Conservation (phyloP, 371 early-diverging fungal species). For the Rhizopus microsporus region DNA sequence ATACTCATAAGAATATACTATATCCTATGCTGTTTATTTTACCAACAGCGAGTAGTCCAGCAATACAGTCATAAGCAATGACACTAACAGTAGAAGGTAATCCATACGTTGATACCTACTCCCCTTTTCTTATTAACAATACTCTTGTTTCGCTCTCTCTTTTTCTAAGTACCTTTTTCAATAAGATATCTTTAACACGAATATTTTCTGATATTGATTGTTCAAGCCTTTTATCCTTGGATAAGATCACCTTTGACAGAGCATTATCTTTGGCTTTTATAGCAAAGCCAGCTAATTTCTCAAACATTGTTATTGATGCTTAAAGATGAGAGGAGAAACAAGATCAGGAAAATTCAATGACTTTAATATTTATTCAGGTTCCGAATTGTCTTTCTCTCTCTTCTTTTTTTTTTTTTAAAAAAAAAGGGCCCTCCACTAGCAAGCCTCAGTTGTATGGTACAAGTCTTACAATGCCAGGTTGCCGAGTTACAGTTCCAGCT, state of each 20-base stretch:
- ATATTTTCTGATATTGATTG: slow-evolving; percentile 34
- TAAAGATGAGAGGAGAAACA: slow-evolving; percentile 2
- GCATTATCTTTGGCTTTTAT: slow-evolving; percentile 47
- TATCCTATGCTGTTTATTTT: slow-evolving; percentile 13
- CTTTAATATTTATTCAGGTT: no score
- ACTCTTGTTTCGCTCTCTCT: neutral
- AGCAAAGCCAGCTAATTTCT: slow-evolving; percentile 44
- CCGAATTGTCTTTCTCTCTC: no score
- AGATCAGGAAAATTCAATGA: neutral
- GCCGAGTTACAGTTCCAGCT: no score
- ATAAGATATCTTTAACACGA: slow-evolving; percentile 22
- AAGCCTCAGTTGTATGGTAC: neutral
- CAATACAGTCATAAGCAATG: slow-evolving; percentile 57
- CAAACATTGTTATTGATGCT: slow-evolving; percentile 34
- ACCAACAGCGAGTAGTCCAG: slow-evolving; percentile 59
- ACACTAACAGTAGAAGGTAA: slow-evolving; percentile 46
- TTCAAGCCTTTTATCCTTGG: slow-evolving; percentile 47
- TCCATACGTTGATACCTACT: slow-evolving; percentile 51
- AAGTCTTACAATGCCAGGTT: no score
- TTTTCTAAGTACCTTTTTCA: slow-evolving; percentile 27
- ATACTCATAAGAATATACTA: neutral
- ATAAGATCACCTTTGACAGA: slow-evolving; percentile 30
- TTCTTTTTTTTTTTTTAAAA: no score
- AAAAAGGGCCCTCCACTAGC: neutral
- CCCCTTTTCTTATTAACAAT: neutral